Base-by-base conservation (phyloP, 2,329 filamentous ascomycete genomes). In the Pseudocercospora cruenta region DNA sequence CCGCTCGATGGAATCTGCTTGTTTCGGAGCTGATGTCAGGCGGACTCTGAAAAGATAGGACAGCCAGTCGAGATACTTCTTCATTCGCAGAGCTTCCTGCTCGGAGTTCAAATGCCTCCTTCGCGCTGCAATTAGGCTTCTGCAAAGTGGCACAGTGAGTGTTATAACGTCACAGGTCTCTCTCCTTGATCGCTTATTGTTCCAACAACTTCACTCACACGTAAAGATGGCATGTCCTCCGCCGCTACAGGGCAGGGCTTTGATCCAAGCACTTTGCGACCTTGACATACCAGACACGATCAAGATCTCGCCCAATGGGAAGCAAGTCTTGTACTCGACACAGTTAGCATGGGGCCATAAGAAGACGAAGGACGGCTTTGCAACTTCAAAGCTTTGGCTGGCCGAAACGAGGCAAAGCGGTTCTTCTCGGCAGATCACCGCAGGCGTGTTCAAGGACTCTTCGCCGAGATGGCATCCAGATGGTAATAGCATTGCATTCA, bases 401-500 rank as follows among this genome's bases (percentile, higher is more conserved):
- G 74, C 72, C 10, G 71, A 74, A 36, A 71, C 68, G 0, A 70
- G 72, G 14, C 66, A 68, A 31, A 21, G 61, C n/a, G 26, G 67
- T 16, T 76, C 74, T 9, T 67, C 75, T 22, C 69, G 73, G 7
- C 71, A 71, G 43, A 65, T 77, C 22, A 76, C 73, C 2, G 65
- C 69, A 6, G 75, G 74, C n/a, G 24, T 63, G 9, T 70, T 63
- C 68, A 72, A 75, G 39, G 74, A 77, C 58, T 61, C 67, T 47
- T 43, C 39, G 14, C 70, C 75, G 16, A 19, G 68, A 53, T 79
- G 75, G 73, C 63, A 68, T 33, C 71, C 76, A 1, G 69, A 75
- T 64, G 72, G 72, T 16, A 66, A 70, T 9, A 66, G 66, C 45
- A 74, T 79, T 22, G 74, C 74, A 14, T 79, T 79, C 63, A 58